A percentile compares a stretch with the other conserved stretches of the same genome.
These are phyloP conservation scores for Marchantia paleacea DNA, from an alignment of 225 moss, liverwort and hornwort genomes.

Conservation along the genomic window DNA sequence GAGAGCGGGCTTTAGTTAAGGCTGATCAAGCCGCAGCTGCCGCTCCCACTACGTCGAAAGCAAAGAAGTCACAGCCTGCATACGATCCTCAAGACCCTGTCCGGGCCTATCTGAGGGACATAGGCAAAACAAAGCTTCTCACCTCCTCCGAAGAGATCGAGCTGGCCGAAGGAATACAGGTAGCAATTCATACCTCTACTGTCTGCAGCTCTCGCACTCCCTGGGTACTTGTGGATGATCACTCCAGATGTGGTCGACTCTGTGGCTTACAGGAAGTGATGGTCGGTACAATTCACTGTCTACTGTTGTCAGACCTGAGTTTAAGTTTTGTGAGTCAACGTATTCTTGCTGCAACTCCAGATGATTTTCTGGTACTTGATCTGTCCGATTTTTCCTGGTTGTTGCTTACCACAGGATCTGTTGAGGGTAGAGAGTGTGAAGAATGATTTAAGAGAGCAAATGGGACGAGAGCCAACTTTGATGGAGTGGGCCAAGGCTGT, in stretches of 20 bases:
- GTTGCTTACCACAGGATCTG: constrained; percentile 48
- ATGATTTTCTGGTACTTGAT: neutral
- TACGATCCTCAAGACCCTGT: constrained; percentile 72
- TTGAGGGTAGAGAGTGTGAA: constrained; percentile 64
- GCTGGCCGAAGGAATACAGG: constrained; percentile 71
- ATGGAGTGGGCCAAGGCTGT: constrained; percentile 86
- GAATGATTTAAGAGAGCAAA: constrained; percentile 57
- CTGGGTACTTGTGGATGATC: neutral
- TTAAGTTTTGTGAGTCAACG: neutral
- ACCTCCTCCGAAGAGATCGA: constrained; percentile 71
- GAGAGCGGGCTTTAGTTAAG: constrained; percentile 72
- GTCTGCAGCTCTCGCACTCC: neutral
- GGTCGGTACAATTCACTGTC: too few species aligned
- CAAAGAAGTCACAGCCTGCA: constrained; percentile 53
- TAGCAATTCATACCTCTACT: neutral
- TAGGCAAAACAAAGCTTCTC: constrained; percentile 69
- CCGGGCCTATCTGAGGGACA: constrained; percentile 73
- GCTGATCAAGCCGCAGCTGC: constrained; percentile 61
- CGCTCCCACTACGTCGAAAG: constrained; percentile 41
- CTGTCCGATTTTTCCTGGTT: neutral
- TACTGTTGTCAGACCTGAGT: too few species aligned
- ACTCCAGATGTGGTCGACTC: neutral
- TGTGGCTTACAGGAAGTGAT: neutral
- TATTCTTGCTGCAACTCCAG: neutral
- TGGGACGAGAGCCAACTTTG: constrained; percentile 77